Base-by-base conservation (phyloP, 179 eudicot genomes). In the Beta lomatogona region DNA sequence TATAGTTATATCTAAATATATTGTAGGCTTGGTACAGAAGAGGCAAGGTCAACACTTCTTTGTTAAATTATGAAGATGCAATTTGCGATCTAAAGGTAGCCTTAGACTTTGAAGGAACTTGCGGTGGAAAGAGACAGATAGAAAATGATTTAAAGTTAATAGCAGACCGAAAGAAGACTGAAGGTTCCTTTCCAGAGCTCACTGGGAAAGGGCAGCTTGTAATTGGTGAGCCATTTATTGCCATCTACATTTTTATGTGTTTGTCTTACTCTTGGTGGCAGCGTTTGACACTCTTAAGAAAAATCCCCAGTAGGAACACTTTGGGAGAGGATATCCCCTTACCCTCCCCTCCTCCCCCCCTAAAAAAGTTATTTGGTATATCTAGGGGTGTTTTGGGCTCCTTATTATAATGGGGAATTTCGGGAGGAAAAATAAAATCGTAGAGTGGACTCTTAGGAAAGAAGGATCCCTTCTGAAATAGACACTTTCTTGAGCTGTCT, bases 11-110 rank as follows among this genome's bases (percentile, higher is more conserved):
- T 58, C 54, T 81, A 7, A 76, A 21, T 50, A 82, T 77, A 54
- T 77, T 68, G 79, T 78, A 95, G 99, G 98, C 98, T 61, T 95
- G 98, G 99, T 95, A 92, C 82, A 87, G 98, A 85, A 93, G 99
- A 89, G 95, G 92, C 63, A 92, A 89, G 82, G 94, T 89, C 79
- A 92, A 94, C 85, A 81, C 84, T 85, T 92, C 94, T 82, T 79
- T 94, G 88, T 83, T 85, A 71, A 87, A 88, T 65, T 82, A 83
- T 83, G 86, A 87, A 79, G 97, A 90, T 87, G 93, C 98, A 78
- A 76, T 82, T 57, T 71, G 80, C 58, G 98, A 95, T 86, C 83
- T 95, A 71, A 84, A 80, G 52, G 79, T 89, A 77, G 91, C 97
- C 78, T 71, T 89, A 66, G 80, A 80, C 76, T 79, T 90, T 82